Base-by-base conservation (phyloP, 2,329 filamentous ascomycete genomes). In the Fusarium piperis region DNA sequence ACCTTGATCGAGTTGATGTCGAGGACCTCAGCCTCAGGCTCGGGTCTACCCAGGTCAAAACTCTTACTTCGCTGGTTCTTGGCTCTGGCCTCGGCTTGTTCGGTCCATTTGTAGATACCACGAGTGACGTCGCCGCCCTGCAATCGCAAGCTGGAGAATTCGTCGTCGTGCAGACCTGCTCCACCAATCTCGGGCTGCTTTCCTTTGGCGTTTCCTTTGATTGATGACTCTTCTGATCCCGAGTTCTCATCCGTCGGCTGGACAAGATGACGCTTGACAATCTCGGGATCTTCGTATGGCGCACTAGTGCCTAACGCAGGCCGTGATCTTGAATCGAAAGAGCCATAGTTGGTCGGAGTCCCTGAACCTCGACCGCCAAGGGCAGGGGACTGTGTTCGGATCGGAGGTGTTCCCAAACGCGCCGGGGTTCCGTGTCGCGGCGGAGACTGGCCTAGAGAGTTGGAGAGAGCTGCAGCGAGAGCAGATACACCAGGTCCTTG, bases 81-180 rank as follows among this genome's bases (percentile, higher is more conserved):
- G 67, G 86, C 87, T 73, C 91, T 89, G 52, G 90, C 86, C 78
- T 97, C 91, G 58, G 93, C 93, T 79, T 97, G 93, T 80, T 98
- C 94, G 7, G 94, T 94, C 94, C 97, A 99, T 75, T 94, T 92
- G 85, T 99, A 99, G 76, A 99, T 97, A 61, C 95, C 94, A 67
- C 96, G 88, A 26, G 95, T 98, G 64, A 98, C 92, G 79, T 99
- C 96, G 71, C 96, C 96, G 67, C 96, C 96, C 79, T 98, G 97
- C 52, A 99, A 85, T 78, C 92, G 91, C 79, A 99, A 82, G 82
- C 96, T 98, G 32, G 95, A 98, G 80, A 99, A 99, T 77, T 97
- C 94, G 65, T 96, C 93, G 7, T 92, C 90, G 68, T 90, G 87
- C 74, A 76, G 77, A n/a, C 82, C 82, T 0, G 76, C 71, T 38